A percentile compares a stretch with the other conserved stretches of the same genome.
phyloP scores from a whole-genome alignment of 176 grass and related monocot species.

The Rhynchospora pubera region DNA sequence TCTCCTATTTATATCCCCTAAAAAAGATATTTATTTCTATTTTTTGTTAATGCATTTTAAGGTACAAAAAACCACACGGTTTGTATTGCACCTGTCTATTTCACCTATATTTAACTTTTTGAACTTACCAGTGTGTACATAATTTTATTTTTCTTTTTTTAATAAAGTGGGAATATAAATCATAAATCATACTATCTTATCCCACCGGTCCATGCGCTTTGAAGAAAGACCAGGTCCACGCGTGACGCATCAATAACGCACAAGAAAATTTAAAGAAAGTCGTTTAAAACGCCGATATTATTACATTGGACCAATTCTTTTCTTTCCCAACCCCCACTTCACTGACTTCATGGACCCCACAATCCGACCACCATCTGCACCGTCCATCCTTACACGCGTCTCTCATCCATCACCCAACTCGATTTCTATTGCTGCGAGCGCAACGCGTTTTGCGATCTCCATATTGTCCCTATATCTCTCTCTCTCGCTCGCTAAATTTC shows the following conservation, averaged over 20 bases:
- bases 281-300: neutral
- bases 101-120: neutral
- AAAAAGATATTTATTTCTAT: neutral
- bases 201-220: neutral
- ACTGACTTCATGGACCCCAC: conserved; percentile 8
- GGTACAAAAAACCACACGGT: neutral
- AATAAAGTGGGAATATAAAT: neutral
- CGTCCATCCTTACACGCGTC: conserved; percentile 5
- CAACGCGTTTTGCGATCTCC: conserved; percentile 11
- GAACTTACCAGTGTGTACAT: neutral
- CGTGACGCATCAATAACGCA: neutral
- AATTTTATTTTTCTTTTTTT: neutral
- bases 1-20: neutral
- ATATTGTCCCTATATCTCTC: neutral
- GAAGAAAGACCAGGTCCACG: conserved; percentile 1
- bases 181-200: neutral
- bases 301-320: neutral
- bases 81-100: neutral
- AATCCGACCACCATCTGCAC: neutral
- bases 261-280: conserved; percentile 14
- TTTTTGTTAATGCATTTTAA: neutral
- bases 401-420: neutral
- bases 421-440: neutral
- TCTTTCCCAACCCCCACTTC: neutral
- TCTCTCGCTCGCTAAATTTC: neutral